Conservation (phyloP, 2,329 filamentous ascomycete genomes). For the Neurospora sp. region DNA sequence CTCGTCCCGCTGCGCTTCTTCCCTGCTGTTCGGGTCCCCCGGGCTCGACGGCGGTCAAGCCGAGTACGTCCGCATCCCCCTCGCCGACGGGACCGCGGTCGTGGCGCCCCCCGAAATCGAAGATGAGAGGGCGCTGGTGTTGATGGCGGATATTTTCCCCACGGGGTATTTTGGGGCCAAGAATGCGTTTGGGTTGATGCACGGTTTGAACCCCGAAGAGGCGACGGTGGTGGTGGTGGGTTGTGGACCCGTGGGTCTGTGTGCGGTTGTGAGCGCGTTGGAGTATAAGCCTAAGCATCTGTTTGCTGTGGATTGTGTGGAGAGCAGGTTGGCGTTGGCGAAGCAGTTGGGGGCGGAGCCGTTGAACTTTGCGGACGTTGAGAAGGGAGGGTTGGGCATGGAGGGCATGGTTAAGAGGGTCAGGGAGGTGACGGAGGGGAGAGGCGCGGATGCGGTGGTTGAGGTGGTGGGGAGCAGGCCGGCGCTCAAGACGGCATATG, state of each 20-base stretch:
- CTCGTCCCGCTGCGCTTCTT: conserved; percentile 66
- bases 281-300: conserved; percentile 65
- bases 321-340: conserved; percentile 64
- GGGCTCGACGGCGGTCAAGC: conserved; percentile 70
- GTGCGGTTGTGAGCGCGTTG: conserved; percentile 68
- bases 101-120: conserved; percentile 62
- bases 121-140: conserved; percentile 57
- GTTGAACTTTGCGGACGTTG: conserved; percentile 63
- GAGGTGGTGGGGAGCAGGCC: conserved; percentile 65
- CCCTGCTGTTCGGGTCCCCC: conserved; percentile 58
- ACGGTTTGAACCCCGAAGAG: conserved; percentile 25
- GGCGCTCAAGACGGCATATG: conserved; percentile 60
- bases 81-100: conserved; percentile 72
- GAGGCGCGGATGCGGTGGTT: conserved; percentile 78
- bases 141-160: conserved; percentile 92
- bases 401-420: conserved; percentile 59
- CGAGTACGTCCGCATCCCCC: conserved; percentile 70
- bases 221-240: conserved; percentile 69
- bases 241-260: conserved; percentile 78
- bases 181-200: conserved; percentile 61
- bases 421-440: conserved; percentile 63
- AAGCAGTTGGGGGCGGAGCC: conserved; percentile 68
- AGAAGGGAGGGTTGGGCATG: conserved; percentile 19
- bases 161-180: conserved; percentile 75
- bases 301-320: conserved; percentile 70